Percentiles rank a stretch among this genome's conserved stretches.
These are phyloP conservation scores for Microthyrium microscopicum DNA, from an alignment of 2,329 filamentous ascomycete genomes.

Conservation along the genomic window DNA sequence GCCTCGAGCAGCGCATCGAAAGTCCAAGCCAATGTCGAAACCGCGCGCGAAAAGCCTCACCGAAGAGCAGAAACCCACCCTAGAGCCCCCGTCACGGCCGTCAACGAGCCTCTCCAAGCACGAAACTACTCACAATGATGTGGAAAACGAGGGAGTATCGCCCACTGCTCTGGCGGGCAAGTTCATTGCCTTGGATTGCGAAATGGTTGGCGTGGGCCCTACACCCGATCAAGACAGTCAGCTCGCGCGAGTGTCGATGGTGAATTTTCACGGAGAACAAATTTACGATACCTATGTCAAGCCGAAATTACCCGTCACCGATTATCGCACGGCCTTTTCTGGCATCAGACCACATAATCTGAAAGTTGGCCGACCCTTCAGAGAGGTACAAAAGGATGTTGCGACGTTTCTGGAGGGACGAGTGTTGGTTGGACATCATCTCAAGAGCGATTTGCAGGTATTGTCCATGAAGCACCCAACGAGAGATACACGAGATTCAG, in stretches of 20 bases:
- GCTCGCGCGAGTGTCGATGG: slow-evolving; percentile 73
- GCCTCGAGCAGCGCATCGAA: no score
- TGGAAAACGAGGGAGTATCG: slow-evolving; percentile 26
- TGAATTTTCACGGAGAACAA: slow-evolving; percentile 86
- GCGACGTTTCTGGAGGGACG: slow-evolving; percentile 50
- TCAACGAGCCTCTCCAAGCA: slow-evolving; percentile 32
- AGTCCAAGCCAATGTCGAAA: no score
- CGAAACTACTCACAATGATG: slow-evolving; percentile 22
- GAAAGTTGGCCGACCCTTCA: slow-evolving; percentile 38
- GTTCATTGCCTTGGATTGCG: slow-evolving; percentile 87
- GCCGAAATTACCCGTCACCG: slow-evolving; percentile 60
- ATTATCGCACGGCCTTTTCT: slow-evolving; percentile 79
- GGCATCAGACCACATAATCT: slow-evolving; percentile 65
- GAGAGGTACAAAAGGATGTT: slow-evolving; percentile 60
- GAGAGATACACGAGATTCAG: slow-evolving; percentile 70
- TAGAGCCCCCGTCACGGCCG: slow-evolving; percentile 10
- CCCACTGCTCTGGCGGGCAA: slow-evolving; percentile 57
- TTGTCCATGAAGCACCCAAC: slow-evolving; percentile 65
- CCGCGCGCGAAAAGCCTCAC: not conserved
- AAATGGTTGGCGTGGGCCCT: slow-evolving; percentile 83
- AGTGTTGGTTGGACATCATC: slow-evolving; percentile 68
- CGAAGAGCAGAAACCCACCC: not conserved
- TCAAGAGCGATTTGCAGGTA: slow-evolving; percentile 60
- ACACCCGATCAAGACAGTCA: slow-evolving; percentile 49
- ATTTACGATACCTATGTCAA: slow-evolving; percentile 88